Base-by-base conservation (phyloP, 352 stramenopile genomes). In the Pythium scleroteichum region DNA sequence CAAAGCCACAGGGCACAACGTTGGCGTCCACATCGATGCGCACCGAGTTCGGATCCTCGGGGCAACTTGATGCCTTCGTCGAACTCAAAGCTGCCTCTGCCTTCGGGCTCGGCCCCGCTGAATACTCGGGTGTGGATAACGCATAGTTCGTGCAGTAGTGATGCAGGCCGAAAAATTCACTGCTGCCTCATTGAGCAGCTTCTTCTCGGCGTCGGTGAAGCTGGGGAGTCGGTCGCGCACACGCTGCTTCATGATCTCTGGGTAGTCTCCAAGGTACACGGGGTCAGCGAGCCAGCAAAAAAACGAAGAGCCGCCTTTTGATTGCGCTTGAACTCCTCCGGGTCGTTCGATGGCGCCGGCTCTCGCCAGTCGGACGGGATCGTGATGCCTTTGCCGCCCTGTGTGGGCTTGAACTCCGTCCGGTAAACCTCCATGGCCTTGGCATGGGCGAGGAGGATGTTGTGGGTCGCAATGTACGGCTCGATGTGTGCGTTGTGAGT, bases 161-260 rank as follows among this genome's bases (percentile, higher is more conserved):
- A 72, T 99, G 98, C 3, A 99, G 67, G 4, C 92, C 94, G 42
- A 99, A 92, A 67, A 98, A 98, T 62, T 99, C 95, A 20, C 66
- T 79, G 48, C 81, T 96, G 6, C 80, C 85, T 13, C n/a, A n/a
- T 44, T 44, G 44, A 98, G 59, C 29, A 90, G 48, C 27, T 75
- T 72, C 54, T 87, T 82, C 58, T 97, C 81, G 16, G 91, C 68
- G 32, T 79, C 64, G 8, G 93, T 97, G 68, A 98, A 98, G 35
- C 62, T 56, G 5, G 94, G 94, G 24, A 98, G 68, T 17, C 90
- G 78, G n/a, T 79, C 59, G 26, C 88, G 86, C 27, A 88, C 75
- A 56, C 81, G 76, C 40, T 93, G 62, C 57, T 84, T 88, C 93
- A 98, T 98, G 29, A 89, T 81, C 45, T 88, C 60, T 4, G 96